Base-by-base conservation (phyloP, 78 protist species). In the Dictyostelium intermedium region DNA sequence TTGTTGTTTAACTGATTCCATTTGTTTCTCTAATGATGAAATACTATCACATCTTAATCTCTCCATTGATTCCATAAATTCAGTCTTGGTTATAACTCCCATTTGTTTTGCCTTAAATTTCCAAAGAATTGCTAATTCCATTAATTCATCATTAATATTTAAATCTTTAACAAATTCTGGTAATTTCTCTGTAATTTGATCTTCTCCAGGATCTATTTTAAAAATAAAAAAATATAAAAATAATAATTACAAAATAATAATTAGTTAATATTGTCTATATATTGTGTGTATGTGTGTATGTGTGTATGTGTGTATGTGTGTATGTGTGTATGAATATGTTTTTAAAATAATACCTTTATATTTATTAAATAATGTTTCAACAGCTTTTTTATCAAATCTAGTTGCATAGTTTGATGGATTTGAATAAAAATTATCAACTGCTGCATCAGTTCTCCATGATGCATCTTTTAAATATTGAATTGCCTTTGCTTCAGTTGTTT, bases 291-390 rank as follows among this genome's bases (percentile, higher is more conserved):
- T n/a, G n/a, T n/a, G n/a, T n/a, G n/a, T n/a, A n/a, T n/a, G n/a
- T n/a, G n/a, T n/a, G n/a, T n/a, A n/a, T n/a, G n/a, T n/a, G n/a
- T n/a, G n/a, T n/a, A n/a, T n/a, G n/a, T n/a, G n/a, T n/a, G n/a
- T n/a, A n/a, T n/a, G n/a, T n/a, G n/a, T n/a, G n/a, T n/a, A n/a
- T n/a, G n/a, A n/a, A n/a, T n/a, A n/a, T n/a, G n/a, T n/a, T n/a
- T n/a, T n/a, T n/a, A n/a, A n/a, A n/a, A n/a, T n/a, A n/a, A n/a
- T 78, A 78, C 84, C 93, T 80, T 78, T 89, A 69, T 80, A 89
- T 45, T 32, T 23, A 20, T 79, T 47, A 35, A 89, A 89, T 27
- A 89, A 5, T 8, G 30, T 2, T 23, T 80, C 93, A 27, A 89
- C 8, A 0, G 35, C 13, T 20, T 43, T 47, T 63, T 43, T 18